Evolutionary conservation across 2,329 filamentous ascomycete genomes (phyloP), one percentile per base, ranked within the genome.

Genomic region (Rachicladosporium sp.): DNA sequence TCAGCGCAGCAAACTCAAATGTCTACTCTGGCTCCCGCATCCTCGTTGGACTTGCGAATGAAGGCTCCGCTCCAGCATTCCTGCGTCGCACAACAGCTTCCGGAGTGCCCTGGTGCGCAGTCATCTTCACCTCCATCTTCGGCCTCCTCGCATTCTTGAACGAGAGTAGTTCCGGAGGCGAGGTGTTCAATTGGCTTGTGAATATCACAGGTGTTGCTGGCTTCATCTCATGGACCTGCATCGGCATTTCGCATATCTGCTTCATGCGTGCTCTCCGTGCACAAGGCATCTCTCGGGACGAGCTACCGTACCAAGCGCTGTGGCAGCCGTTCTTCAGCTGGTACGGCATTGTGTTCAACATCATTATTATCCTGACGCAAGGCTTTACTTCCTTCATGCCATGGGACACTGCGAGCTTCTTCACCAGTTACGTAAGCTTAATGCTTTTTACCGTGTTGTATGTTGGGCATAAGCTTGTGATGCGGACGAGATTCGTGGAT

Each of bases 381-480:
- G 84, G 83, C 0, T 91, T 87, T 49, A 73, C 78, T 0, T 81
- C 87, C 1, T 91, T 89, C 50, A 56, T 87, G 3, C 68, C 70
- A 4, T 89, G 81, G 83, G 70, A 75, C 43, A 54, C 81, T 0
- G 70, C 78, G 5, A 76, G 73, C 6, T 91, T 89, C 56, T 58
- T 89, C 13, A 85, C 86, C 58, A 65, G 61, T 2, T 88, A 88
- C 57, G 75, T 78, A 35, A 85, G 84, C 70, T 73, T 88, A 36
- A 73, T 71, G 4, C 61, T 86, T 2, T 85, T 82, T 53, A 81
- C 80, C 0, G 46, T 78, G 0, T 62, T 89, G 2, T 88, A 74
- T 54, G 32, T 80, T 2, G 74, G 72, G 4, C 88, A 81, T 77
- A 91, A 89, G n/a, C n/a, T n/a, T n/a, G n/a, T n/a, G n/a, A n/a